These are phyloP conservation scores for Colletotrichum sp. DNA, from an alignment of 2,329 filamentous ascomycete species.

Conservation along the genomic window DNA sequence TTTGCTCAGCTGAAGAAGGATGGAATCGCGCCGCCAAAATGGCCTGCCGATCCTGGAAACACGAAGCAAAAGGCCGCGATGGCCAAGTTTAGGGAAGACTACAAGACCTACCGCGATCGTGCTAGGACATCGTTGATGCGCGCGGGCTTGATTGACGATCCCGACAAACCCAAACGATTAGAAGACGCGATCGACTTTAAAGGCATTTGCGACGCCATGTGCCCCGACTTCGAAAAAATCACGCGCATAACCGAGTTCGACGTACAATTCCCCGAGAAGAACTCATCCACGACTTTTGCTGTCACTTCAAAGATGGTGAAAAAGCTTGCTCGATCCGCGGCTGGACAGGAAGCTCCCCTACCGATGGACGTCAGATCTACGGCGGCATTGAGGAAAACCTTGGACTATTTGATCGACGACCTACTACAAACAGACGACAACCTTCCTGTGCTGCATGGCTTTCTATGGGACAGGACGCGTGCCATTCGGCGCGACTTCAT, in stretches of 20 bases:
- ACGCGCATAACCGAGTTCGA: slow-evolving; percentile 67
- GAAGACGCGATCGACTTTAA: slow-evolving; percentile 71
- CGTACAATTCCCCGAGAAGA: slow-evolving; percentile 61
- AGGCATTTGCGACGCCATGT: slow-evolving; percentile 74
- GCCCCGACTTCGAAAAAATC: slow-evolving; percentile 69
- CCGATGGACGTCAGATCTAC: slow-evolving; percentile 72
- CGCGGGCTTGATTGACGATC: slow-evolving; percentile 68
- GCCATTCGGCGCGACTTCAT: slow-evolving; percentile 73
- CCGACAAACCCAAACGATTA: slow-evolving; percentile 65
- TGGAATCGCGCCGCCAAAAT: slow-evolving; percentile 56
- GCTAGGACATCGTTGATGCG: slow-evolving; percentile 63
- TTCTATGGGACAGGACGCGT: slow-evolving; percentile 72
- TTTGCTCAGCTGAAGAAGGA: slow-evolving; percentile 59
- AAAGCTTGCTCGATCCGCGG: slow-evolving; percentile 69
- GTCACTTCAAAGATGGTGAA: slow-evolving; percentile 66
- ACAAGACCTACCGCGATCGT: slow-evolving; percentile 61
- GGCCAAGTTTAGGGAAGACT: slow-evolving; percentile 59
- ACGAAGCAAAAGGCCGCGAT: slow-evolving; percentile 51
- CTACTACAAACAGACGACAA: slow-evolving; percentile 61
- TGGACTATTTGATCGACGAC: slow-evolving; percentile 68
- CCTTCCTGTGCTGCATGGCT: slow-evolving; percentile 62
- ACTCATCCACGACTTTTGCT: slow-evolving; percentile 47
- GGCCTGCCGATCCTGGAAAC: slow-evolving; percentile 61
- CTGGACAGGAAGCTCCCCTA: slow-evolving; percentile 69
- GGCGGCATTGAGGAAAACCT: slow-evolving; percentile 59